Base-by-base conservation (phyloP, 2,329 filamentous ascomycete species). In the Trichocomaceae sp. region DNA sequence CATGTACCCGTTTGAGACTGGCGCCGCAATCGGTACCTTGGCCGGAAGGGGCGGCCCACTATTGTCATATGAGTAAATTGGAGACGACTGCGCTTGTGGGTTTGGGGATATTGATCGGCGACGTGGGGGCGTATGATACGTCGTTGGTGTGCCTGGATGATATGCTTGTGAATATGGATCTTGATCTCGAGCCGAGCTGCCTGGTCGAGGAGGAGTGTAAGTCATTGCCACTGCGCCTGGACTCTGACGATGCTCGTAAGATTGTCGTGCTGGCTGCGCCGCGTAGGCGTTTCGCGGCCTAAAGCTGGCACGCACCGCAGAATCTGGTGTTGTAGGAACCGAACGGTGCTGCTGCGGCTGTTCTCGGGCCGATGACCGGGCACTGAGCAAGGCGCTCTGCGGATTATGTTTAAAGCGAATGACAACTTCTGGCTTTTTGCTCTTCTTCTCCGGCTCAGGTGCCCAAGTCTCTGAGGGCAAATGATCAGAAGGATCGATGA, bases 401-500 rank as follows among this genome's bases (percentile, higher is more conserved):
- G 71, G 64, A 3, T 67, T 64, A 52, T 74, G 69, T 26, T 74
- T 74, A 59, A 77, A 77, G 10, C 74, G 72, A 47, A 78, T 69
- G 15, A 77, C 73, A 23, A 77, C 72, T 47, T 77, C 75, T 20
- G 75, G 71, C 67, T 79, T 71, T 50, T 69, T 70, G 47, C 65
- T 71, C 61, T 84, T 85, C 39, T 77, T 76, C 59, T 84, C 81
- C 2, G 83, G 83, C 62, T 86, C 83, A 0, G 83, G 83, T 0
- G 83, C 83, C 83, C 83, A 86, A 2, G 81, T 82, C 58, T 84
- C 79, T 2, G 83, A 75, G 0, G 83, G 83, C 1, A 86, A 73
- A 63, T 85, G 82, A 64, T 86, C 83, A 0, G 82, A 83, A 4
- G 83, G 83, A 66, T 86, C 83, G 60, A 86, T 83, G 54, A 83